Percentiles rank a stretch among this genome's conserved stretches.
phyloP scores from a whole-genome alignment of 129 eudicot species.

The Calendula officinalis region DNA sequence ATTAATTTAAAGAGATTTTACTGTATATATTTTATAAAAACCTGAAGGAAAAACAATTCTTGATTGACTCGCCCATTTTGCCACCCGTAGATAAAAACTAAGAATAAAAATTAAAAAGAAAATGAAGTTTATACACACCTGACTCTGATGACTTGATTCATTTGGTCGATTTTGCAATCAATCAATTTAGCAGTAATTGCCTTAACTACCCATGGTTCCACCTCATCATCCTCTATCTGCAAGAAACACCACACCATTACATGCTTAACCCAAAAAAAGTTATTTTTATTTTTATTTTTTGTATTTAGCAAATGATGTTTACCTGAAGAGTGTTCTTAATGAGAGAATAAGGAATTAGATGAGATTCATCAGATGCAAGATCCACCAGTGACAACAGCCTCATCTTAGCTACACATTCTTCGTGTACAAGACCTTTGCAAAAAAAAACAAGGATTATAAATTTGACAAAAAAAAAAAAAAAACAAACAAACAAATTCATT shows the following conservation, averaged over 20 bases:
- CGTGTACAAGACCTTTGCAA: constrained; percentile 74
- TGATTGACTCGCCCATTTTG: not conserved
- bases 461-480: too few relatives aligned
- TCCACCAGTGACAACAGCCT: constrained; percentile 79
- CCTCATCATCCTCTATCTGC: constrained; percentile 78
- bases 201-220: constrained; percentile 89
- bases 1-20: too few relatives aligned
- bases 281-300: too few relatives aligned
- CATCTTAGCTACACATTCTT: constrained; percentile 84
- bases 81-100: not conserved
- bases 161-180: constrained; percentile 90
- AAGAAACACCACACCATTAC: constrained; percentile 1
- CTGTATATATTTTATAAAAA: too few relatives aligned
- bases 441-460: not conserved
- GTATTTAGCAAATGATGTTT: not conserved
- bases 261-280: not conserved
- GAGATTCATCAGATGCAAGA: constrained; percentile 70
- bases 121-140: constrained; percentile 39
- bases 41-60: too few relatives aligned
- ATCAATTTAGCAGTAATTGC: constrained; percentile 75
- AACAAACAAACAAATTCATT: not conserved
- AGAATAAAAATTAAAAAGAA: not conserved
- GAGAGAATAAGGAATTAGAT: constrained; percentile 59
- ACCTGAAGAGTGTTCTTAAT: constrained; percentile 77
- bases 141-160: constrained; percentile 73